These are phyloP conservation scores for Saksenaea vasiformis DNA, from an alignment of 371 early-diverging fungal genomes.

Conservation along the genomic window DNA sequence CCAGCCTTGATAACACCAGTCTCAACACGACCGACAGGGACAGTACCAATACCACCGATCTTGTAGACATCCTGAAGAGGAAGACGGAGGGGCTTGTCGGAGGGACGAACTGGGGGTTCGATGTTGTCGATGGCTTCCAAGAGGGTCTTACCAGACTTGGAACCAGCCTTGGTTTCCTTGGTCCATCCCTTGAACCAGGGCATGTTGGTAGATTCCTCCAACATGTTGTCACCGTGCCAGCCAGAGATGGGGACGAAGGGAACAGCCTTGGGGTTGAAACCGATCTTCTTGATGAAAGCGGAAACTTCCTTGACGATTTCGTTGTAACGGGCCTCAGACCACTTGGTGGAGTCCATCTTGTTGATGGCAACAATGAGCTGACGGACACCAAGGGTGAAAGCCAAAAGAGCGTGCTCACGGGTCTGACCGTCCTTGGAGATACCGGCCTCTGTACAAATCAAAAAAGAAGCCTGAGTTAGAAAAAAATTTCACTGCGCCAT, in stretches of 20 bases:
- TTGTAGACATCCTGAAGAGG: conserved; percentile 96
- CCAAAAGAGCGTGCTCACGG: conserved; percentile 99
- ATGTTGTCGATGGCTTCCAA: conserved; percentile 93
- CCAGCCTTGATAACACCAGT: conserved; percentile 91
- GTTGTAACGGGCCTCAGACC: conserved; percentile 91
- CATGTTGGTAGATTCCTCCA: conserved; percentile 92
- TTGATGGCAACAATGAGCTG: conserved; percentile 98
- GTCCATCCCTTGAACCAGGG: conserved; percentile 97
- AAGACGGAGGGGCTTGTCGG: conserved; percentile 96
- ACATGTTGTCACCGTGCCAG: conserved; percentile 98
- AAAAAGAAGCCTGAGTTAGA: not conserved
- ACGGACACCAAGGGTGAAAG: conserved; percentile 96
- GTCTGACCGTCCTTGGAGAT: conserved; percentile 99
- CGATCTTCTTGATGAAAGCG: conserved; percentile 94
- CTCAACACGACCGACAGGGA: conserved; percentile 97
- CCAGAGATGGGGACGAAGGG: conserved; percentile 98
- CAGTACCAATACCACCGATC: conserved; percentile 96
- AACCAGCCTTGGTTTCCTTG: conserved; percentile 86
- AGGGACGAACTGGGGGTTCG: conserved; percentile 89
- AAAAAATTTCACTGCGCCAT: not conserved
- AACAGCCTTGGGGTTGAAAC: conserved; percentile 89
- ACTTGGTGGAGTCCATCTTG: conserved; percentile 99
- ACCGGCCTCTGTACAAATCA: conserved; percentile 68
- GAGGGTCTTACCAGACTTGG: conserved; percentile 84
- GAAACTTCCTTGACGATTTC: conserved; percentile 94